Conservation (phyloP, 352 stramenopile genomes). For the Peronospora belbahrii region DNA sequence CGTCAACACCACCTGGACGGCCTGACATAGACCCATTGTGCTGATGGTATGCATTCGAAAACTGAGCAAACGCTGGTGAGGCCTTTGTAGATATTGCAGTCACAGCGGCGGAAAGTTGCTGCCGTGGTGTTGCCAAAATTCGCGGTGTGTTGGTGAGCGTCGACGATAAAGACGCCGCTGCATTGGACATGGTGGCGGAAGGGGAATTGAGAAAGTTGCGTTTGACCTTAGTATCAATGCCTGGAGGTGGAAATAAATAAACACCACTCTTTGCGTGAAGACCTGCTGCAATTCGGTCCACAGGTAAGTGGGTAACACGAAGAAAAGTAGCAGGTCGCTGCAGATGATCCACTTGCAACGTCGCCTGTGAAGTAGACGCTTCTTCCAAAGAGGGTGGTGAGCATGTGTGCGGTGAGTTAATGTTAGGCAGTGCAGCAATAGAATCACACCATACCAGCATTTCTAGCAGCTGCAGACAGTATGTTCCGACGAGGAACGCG, state of each 20-base stretch:
- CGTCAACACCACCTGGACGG: conserved; percentile 8
- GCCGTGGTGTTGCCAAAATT: conserved; percentile 55
- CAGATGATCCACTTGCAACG: conserved; percentile 27
- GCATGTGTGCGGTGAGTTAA: not conserved
- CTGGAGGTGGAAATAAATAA: conserved; percentile 57
- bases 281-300: conserved; percentile 17
- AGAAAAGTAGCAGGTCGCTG: conserved; percentile 28
- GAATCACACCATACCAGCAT: conserved; percentile 58
- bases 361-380: not conserved
- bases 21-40: conserved; percentile 14
- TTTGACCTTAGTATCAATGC: conserved; percentile 56
- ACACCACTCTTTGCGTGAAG: conserved; percentile 47
- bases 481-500: conserved; percentile 39
- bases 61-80: conserved; percentile 53
- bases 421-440: conserved; percentile 11
- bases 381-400: conserved; percentile 5
- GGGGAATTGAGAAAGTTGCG: conserved; percentile 62
- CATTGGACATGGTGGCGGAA: conserved; percentile 62
- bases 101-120: conserved; percentile 71
- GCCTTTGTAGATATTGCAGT: conserved; percentile 72
- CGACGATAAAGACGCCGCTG: conserved; percentile 56
- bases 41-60: conserved; percentile 27
- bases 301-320: conserved; percentile 11
- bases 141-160: conserved; percentile 70
- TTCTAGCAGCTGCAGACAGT: conserved; percentile 59